A percentile compares a stretch with the other conserved stretches of the same genome.
Conservation (phyloP, 148 eudicot genomes). For the Beta vulgaris region DNA sequence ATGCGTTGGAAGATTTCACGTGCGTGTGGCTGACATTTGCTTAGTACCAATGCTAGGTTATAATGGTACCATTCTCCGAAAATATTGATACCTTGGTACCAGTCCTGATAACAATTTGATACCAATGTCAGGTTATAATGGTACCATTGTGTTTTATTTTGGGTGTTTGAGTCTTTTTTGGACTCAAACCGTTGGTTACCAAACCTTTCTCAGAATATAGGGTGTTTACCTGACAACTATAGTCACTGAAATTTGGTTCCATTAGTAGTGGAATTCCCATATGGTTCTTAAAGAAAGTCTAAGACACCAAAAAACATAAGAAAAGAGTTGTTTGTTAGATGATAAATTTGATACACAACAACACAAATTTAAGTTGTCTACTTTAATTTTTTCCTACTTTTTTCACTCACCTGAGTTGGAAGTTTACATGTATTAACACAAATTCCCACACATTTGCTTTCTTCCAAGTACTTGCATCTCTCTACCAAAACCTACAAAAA, state of each 20-base stretch:
- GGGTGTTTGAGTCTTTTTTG: too few relatives aligned
- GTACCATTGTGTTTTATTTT: too few relatives aligned
- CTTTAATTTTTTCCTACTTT: too few relatives aligned
- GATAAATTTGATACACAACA: not conserved
- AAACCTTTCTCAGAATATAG: too few relatives aligned
- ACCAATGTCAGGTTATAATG: too few relatives aligned
- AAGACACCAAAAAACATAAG: not conserved
- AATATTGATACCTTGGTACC: too few relatives aligned
- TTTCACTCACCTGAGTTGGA: conserved; percentile 76
- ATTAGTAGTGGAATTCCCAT: conserved; percentile 91
- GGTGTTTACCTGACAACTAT: conserved; percentile 84
- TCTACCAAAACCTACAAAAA: conserved; percentile 74
- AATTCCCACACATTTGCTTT: conserved; percentile 93
- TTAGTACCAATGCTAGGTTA: too few relatives aligned
- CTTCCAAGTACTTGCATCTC: conserved; percentile 94
- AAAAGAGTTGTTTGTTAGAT: not conserved
- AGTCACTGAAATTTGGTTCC: conserved; percentile 92
- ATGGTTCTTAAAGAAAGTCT: conserved; percentile 77
- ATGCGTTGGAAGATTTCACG: too few relatives aligned
- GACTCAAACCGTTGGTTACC: too few relatives aligned
- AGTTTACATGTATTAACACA: conserved; percentile 94
- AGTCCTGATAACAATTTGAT: too few relatives aligned
- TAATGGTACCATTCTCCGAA: too few relatives aligned
- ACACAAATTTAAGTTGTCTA: not conserved
- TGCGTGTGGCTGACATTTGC: too few relatives aligned